These are phyloP conservation scores for Solanum pinnatisectum DNA, from an alignment of 257 asterid species.

Conservation along the genomic window DNA sequence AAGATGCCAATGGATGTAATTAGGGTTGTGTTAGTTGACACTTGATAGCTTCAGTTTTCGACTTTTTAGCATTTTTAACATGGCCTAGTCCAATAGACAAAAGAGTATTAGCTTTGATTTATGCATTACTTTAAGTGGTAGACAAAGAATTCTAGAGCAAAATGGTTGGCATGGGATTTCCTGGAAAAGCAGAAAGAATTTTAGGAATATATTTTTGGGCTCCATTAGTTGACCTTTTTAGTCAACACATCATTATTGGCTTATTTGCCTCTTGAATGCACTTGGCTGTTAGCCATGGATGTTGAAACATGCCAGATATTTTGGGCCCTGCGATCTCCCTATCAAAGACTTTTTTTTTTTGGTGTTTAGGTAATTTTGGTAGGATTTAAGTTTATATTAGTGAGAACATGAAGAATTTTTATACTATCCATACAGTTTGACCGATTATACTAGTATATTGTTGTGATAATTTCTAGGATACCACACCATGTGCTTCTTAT, in stretches of 20 bases:
- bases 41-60: constrained; percentile 8
- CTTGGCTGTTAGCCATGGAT: neutral
- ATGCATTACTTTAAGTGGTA: neutral
- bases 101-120: neutral
- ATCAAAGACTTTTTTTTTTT: neutral
- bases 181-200: neutral
- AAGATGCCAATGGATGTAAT: neutral
- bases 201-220: neutral
- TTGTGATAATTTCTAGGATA: neutral
- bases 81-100: neutral
- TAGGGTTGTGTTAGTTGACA: constrained; percentile 13
- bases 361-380: neutral
- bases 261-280: neutral
- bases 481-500: neutral
- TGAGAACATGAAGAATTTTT: neutral
- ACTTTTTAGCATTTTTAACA: neutral
- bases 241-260: neutral
- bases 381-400: neutral
- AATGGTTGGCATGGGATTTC: neutral
- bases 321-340: neutral
- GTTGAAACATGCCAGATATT: neutral
- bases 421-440: neutral
- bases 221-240: neutral
- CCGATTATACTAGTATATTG: neutral
- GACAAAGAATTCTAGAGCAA: neutral